Base-by-base conservation (phyloP, 768 basidiomycete genomes). In the Termitomyces sp. region DNA sequence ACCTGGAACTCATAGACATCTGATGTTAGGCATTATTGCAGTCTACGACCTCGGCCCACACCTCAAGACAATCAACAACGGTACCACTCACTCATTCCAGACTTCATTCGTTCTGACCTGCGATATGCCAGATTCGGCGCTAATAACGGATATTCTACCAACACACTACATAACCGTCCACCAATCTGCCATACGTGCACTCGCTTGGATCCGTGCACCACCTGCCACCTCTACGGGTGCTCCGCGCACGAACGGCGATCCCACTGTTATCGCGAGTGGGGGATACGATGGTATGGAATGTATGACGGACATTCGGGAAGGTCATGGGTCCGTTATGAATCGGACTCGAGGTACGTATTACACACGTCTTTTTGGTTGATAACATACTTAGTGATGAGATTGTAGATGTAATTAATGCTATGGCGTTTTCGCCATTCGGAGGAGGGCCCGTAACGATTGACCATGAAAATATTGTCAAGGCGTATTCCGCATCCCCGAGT, bases 261-360 rank as follows among this genome's bases (percentile, higher is more conserved):
- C 93, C 0, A 86, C 83, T 0, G 77, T 91, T 25, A 80, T 95
- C 53, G 82, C 84, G 6, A 89, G 86, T 60, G 88, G 86, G 0
- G 90, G 91, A 0, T 90, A 90, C 60, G 92, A 96, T 61, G 94
- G 93, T 2, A 76, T 84, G 56, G 82, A 87, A 44, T 83, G 84
- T 60, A 66, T 93, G 65, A 87, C 85, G 0, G 95, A 97, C 66
- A 81, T 93, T 40, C 78, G 90, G 3, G 88, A 92, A 14, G 79
- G 80, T 4, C 77, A 77, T 54, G 83, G 84, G 0, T 84, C 83
- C 41, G 79, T 86, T 23, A 79, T 92, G 71, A 90, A 90, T 64
- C 77, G 92, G 17, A 92, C 89, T 2, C 73, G 92, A 80, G 92
- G 92, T 84, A 58, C 35, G 40, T 52, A 53, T 25, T 27, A 56